Evolutionary conservation across 2,329 filamentous ascomycete species (phyloP), one percentile per base, ranked within the genome.

Genomic region (Ophiostoma piceae): DNA sequence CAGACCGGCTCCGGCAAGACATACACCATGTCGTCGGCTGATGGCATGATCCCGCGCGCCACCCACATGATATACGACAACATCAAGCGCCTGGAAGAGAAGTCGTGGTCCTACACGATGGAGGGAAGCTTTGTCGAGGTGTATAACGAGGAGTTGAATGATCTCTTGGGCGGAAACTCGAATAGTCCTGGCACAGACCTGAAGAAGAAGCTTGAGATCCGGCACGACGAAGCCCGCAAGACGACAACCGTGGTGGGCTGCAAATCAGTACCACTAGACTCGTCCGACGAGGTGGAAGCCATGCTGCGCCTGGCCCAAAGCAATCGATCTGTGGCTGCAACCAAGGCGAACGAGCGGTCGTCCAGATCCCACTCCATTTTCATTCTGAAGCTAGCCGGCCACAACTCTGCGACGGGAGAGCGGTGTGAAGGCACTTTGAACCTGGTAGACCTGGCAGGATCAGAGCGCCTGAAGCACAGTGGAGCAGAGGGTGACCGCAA

Each of bases 1-100:
- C 95, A 99, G 79, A 99, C 95, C 0, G 95, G 95, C 3, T 95
- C 94, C 22, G 95, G 95, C 71, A 99, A 99, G 83, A 99, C 95
- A 0, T 92, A 90, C 77, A 98, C 95, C 3, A 99, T 99, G 95
- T 96, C 92, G 11, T 91, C 90, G 0, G 80, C 83, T 1, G 92
- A 97, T 75, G 95, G 95, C 74, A 97, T 99, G 90, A 99, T 99
- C 71, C 94, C 95, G 1, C 87, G 91, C 8, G 94, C 95, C 2
- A 95, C 96, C 8, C 87, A 92, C 74, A 94, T 98, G 82, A 97
- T 99, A 73, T 97, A 97, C 78, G 87, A 92, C 69, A 95, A 92
- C 60, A 92, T 96, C 68, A 90, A 89, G 72, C 86, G 89, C 67
- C 83, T 99, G 22, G 89, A 91, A 78, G 92, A 94, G 74, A 96